Conservation (phyloP, 225 moss, liverwort and hornwort species). For the Neckera pumila region DNA sequence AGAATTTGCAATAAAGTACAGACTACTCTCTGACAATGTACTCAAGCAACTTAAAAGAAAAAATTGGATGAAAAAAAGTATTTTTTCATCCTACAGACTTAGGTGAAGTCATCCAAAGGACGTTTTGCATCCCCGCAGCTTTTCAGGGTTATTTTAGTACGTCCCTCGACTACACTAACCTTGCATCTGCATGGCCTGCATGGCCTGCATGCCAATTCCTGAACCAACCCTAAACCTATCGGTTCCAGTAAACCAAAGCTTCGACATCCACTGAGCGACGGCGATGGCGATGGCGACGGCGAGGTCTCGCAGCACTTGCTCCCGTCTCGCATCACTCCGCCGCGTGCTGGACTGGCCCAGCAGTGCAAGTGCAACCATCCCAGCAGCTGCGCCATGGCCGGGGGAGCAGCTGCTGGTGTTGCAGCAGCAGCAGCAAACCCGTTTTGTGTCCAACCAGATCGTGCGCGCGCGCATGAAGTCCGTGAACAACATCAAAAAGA, state of each 20-base stretch:
- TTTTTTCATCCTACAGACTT: too few relatives aligned
- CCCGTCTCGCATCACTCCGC: background rate
- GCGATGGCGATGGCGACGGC: background rate
- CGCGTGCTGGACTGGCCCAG: background rate
- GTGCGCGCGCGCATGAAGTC: conserved; percentile 44
- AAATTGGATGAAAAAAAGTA: background rate
- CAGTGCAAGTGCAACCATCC: background rate
- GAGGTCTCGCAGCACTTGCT: background rate
- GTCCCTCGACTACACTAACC: background rate
- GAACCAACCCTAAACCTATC: background rate
- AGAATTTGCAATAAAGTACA: too few relatives aligned
- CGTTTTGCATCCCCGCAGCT: background rate
- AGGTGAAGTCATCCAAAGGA: background rate
- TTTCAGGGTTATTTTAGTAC: background rate
- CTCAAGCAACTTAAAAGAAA: too few relatives aligned
- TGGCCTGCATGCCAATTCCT: background rate
- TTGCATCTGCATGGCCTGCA: background rate
- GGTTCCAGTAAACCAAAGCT: background rate
- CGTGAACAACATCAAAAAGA: conserved; percentile 48
- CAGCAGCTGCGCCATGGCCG: background rate
- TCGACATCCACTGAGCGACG: background rate
- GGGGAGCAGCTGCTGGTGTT: background rate
- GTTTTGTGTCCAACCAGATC: conserved; percentile 16
- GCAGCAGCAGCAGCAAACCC: background rate
- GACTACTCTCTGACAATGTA: too few relatives aligned